Evolutionary conservation across 345 rosid species (phyloP), one percentile per base, ranked within the genome.

Genomic region (Pistacia integerrima): DNA sequence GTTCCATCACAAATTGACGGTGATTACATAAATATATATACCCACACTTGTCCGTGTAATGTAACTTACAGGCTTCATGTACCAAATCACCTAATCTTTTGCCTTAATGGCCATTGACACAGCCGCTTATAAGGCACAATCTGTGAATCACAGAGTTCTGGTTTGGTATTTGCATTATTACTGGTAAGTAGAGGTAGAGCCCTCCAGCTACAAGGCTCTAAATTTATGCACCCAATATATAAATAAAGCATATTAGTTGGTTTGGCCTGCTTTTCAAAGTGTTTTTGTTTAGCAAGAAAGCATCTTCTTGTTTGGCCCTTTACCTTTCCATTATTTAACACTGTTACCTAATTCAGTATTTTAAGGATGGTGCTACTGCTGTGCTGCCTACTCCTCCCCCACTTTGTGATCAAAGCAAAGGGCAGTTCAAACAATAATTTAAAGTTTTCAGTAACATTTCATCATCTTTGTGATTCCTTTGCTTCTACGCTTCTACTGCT

Each of bases 191-290:
- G 25, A 25, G 25, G 41, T 36, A 36, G 41, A 36, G 41, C 4
- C 41, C 3, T 36, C 41, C 41, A 36, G 41, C 41, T 36, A 36
- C 41, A 36, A 5, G 41, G 5, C 5, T 25, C 25, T 25, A 25
- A 25, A 25, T 5, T 36, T 3, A 5, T 36, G 41, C 41, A 36
- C 41, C 41, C 41, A 36, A 49, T 8, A 49, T 49, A 11, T 51
- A 51, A 58, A 58, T 58, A 58, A 58, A 41, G 20, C 25, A 25
- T 25, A 25, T 25, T 25, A 25, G 25, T 25, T 25, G 74, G 14
- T 51, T 72, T 71, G 74, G 75, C 75, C 8, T 36, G 4, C 41
- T 72, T 72, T 41, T 44, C 8, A 58, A 59, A 59, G 41, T 25
- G 75, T 25, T 33, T 59, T 58, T 59, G 55, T 55, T 22, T 20